Base-by-base conservation (phyloP, 306 rosid species). In the Corylus heterophylla region DNA sequence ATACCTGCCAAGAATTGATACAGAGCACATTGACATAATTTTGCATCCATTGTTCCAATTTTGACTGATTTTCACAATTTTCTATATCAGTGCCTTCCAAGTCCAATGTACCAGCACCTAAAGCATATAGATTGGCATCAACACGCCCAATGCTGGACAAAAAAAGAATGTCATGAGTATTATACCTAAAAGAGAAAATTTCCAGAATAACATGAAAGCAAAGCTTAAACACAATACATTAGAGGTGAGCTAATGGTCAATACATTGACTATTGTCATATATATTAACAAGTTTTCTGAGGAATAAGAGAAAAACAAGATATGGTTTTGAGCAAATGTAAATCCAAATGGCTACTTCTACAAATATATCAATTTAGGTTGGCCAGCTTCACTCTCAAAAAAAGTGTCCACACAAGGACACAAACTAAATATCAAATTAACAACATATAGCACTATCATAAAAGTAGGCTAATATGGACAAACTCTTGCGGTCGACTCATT, bases 1-100 rank as follows among this genome's bases (percentile, higher is more conserved):
- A 74, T 80, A 94, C 98, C 98, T 94, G 97, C 98, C 98, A 94
- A 78, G 97, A 84, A 89, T 94, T 94, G 73, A 89, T 88, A 82
- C 98, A 94, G 29, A 94, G 89, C 22, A 81, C 85, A 68, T 91
- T 91, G 73, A 82, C 97, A 81, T 94, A 92, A 90, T 89, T 88
- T 75, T 83, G 85, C 93, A 92, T 88, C 97, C 92, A 91, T 76
- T 80, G 75, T 74, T 88, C 89, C 73, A 85, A 80, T 75, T 87
- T 82, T 61, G 89, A 81, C 73, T 66, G 87, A 79, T 83, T 84
- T 72, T 80, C 78, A 54, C 80, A 82, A 56, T 50, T 79, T 75
- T 72, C 78, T 3, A 37, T 82, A 61, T 54, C 77, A 61, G 77
- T 66, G 79, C 79, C 84, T 78, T 85, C 87, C 71, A 56, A 82